Evolutionary conservation across 2,329 filamentous ascomycete genomes (phyloP).

Genomic region (Sarocladiaceae sp.): DNA sequence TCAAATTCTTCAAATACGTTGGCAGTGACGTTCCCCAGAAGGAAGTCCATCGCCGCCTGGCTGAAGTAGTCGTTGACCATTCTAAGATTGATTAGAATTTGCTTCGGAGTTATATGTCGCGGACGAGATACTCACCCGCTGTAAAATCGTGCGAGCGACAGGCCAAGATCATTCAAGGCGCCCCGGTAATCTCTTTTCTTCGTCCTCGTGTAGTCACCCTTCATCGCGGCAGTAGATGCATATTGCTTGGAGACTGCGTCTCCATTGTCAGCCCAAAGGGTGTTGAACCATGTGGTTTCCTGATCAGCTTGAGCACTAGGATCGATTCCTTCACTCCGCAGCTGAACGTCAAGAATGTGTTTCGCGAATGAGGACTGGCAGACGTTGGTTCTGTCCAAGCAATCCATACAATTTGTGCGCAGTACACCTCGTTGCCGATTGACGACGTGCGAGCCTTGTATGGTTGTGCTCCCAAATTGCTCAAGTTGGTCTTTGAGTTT

Average conservation of each 20-base stretch:
- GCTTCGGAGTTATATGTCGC: too few relatives aligned
- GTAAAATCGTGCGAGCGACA: slow-evolving; percentile 76
- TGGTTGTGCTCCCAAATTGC: slow-evolving; percentile 66
- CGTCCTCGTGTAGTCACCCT: slow-evolving; percentile 93
- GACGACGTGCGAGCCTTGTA: slow-evolving; percentile 37
- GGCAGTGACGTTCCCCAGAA: slow-evolving; percentile 81
- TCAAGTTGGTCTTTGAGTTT: slow-evolving; percentile 65
- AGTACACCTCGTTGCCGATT: slow-evolving; percentile 67
- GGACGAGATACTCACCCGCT: slow-evolving; percentile 58
- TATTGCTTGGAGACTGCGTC: slow-evolving; percentile 96
- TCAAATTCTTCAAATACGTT: slow-evolving; percentile 93
- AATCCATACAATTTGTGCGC: slow-evolving; percentile 99
- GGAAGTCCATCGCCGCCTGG: slow-evolving; percentile 90
- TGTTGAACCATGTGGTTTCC: slow-evolving; percentile 90
- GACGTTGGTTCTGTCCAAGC: slow-evolving; percentile 91
- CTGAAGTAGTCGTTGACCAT: slow-evolving; percentile 98
- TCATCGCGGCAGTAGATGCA: slow-evolving; percentile 90
- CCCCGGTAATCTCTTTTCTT: slow-evolving; percentile 87
- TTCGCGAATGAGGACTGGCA: slow-evolving; percentile 89
- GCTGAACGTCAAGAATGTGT: slow-evolving; percentile 73
- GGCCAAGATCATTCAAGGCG: slow-evolving; percentile 82
- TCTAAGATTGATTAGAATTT: slow-evolving; percentile 45
- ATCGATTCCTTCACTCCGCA: slow-evolving; percentile 71
- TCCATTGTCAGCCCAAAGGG: slow-evolving; percentile 94
- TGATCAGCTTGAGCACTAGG: slow-evolving; percentile 73